These are phyloP conservation scores for Pterocarpus santalinus DNA, from an alignment of 306 rosid genomes.

Conservation along the genomic window DNA sequence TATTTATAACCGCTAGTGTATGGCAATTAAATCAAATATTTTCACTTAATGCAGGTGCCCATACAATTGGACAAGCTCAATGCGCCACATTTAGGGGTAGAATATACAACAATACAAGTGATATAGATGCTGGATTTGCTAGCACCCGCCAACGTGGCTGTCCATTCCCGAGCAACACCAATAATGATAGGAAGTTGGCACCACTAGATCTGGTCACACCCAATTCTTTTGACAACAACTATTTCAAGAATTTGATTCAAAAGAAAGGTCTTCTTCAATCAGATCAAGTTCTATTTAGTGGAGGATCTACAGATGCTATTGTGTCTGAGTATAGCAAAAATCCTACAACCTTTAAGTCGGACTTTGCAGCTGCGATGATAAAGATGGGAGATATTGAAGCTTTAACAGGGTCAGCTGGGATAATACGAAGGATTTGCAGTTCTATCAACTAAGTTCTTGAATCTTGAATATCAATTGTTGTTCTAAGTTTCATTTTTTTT, in stretches of 20 bases:
- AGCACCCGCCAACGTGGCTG: conserved; percentile 57
- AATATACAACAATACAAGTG: conserved; percentile 57
- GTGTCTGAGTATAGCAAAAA: conserved; percentile 48
- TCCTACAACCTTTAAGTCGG: conserved; percentile 48
- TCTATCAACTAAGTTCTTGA: conserved; percentile 31
- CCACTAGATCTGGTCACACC: conserved; percentile 69
- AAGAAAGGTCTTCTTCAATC: conserved; percentile 67
- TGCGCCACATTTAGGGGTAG: conserved; percentile 60
- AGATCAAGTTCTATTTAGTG: conserved; percentile 53
- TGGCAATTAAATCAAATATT: neutral
- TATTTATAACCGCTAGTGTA: neutral
- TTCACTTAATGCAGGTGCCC: conserved; percentile 49
- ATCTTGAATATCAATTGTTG: neutral
- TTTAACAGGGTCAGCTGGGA: conserved; percentile 33
- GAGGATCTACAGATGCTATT: conserved; percentile 46
- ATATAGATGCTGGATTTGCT: conserved; percentile 63
- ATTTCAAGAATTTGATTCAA: conserved; percentile 63
- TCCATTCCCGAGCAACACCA: conserved; percentile 19
- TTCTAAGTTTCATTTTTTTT: neutral
- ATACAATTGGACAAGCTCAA: conserved; percentile 67
- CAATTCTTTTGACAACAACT: conserved; percentile 66
- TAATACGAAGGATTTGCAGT: conserved; percentile 46
- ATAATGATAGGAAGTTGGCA: conserved; percentile 53
- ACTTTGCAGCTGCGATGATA: conserved; percentile 54
- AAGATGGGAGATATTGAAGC: conserved; percentile 54